Evolutionary conservation across 169 alveolate species (phyloP).

Genomic region (Besnoitia besnoiti): DNA sequence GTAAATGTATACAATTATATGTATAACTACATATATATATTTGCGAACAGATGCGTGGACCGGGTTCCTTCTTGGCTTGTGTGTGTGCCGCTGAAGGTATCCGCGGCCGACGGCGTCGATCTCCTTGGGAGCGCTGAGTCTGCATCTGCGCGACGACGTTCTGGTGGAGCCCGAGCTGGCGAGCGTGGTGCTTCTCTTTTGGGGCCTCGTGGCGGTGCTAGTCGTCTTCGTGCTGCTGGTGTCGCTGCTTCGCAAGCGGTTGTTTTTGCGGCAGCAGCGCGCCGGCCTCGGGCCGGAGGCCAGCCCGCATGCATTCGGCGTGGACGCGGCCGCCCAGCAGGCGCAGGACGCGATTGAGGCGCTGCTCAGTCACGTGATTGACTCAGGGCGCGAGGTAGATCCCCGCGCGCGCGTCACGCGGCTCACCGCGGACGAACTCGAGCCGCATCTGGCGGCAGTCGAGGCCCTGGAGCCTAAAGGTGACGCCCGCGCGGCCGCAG

Average conservation of each 20-base stretch:
- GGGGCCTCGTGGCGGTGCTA: neutral
- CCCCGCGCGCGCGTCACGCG: constrained; percentile 2
- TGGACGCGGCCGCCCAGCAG: neutral
- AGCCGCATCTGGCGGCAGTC: neutral
- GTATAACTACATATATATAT: too few species aligned
- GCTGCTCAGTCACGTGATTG: constrained; percentile 16
- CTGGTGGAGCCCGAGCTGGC: constrained; percentile 5
- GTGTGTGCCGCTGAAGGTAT: neutral
- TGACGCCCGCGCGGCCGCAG: neutral
- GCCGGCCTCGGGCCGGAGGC: neutral
- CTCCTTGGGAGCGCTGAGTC: neutral
- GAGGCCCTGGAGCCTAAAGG: neutral
- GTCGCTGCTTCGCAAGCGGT: neutral
- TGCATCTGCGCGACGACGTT: constrained; percentile 12
- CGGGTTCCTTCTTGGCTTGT: too few species aligned
- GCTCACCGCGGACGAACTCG: neutral
- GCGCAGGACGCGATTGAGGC: neutral
- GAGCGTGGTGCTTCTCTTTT: neutral
- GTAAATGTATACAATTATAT: too few species aligned
- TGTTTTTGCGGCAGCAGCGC: neutral
- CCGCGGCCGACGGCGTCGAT: neutral
- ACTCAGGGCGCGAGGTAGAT: neutral
- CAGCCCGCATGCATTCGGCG: neutral
- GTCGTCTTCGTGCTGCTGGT: neutral
- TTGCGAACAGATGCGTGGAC: too few species aligned